Base-by-base conservation (phyloP, 345 rosid genomes). In the Garcia nutans region DNA sequence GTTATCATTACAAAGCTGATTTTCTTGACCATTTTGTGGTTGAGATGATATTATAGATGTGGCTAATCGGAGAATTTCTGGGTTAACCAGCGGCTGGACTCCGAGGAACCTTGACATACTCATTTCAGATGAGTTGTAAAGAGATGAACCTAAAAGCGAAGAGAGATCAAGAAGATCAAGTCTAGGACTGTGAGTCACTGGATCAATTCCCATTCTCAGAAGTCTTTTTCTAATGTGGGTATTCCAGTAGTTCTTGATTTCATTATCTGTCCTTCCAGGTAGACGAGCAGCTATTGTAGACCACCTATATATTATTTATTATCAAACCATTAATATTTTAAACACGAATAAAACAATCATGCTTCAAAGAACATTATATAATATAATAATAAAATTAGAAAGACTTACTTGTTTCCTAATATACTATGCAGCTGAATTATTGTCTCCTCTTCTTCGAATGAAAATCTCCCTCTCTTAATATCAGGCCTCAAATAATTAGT, bases 1-100 rank as follows among this genome's bases (percentile, higher is more conserved):
- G 8, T 72, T 83, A 76, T 72, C 74, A 68, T 45, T 3, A 80
- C 80, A 56, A 26, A 85, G 72, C 63, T 85, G 86, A 83, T 74
- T 75, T 75, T 83, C 42, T 72, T 85, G 84, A 76, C 24, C 68
- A 44, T 72, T 79, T 47, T 81, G 87, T 52, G 68, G 71, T 59
- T 77, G 76, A 20, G 92, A 64, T 26, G 85, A 77, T 3, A 81
- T 33, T 16, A 85, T 70, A n/a, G 87, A 86, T 13, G 84, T 74
- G 62, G 89, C 89, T 10, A 86, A 77, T 63, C 75, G 79, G 22
- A 85, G 74, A 13, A 86, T 84, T 23, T 85, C 86, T 0, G 88
- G 88, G 70, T 78, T 73, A 19, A 68, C 57, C 5, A 58, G 11
- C 17, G 69, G 69, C 42, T 78, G 69, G 33, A 59, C 68, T 2